Base-by-base conservation (phyloP, 768 basidiomycete species). In the Clavaria fumosa region DNA sequence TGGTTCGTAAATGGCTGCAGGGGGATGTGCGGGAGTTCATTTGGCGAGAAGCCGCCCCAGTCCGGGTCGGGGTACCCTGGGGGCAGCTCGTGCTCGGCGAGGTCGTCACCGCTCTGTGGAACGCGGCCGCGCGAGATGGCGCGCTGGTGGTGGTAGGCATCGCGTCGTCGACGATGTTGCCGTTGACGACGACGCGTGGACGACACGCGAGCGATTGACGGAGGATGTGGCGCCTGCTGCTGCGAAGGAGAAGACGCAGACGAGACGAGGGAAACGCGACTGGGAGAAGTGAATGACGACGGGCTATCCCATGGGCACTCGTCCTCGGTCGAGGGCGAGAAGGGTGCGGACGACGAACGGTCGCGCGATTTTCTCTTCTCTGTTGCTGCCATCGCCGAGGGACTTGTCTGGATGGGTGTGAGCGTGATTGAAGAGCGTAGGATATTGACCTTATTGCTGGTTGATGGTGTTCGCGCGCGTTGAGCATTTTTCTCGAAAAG, bases 1-100 rank as follows among this genome's bases (percentile, higher is more conserved):
- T 97, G 91, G 49, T 99, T 95, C 34, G 85, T 77, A 60, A 96
- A 99, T 4, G 95, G 95, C 34, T 82, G 76, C 5, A 99, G 63
- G 23, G 91, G 93, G 34, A 99, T 89, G 41, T 90, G 85, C 1
- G 83, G 84, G 31, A 86, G 59, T 42, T 67, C 67, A 38, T 73
- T 75, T 42, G 76, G 64, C 9, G 70, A 60, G 28, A 66, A 47
- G 39, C 69, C 62, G 38, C 62, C 50, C 35, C 65, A 54, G 44
- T 64, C 52, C 23, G 40, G 26, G n/a, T n/a, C 23, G 14, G 21
- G 23, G 19, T 24, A 9, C 21, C 38, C n/a, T 38, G n/a, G n/a
- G n/a, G n/a, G n/a, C n/a, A n/a, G n/a, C n/a, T n/a, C n/a, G n/a
- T n/a, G n/a, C n/a, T n/a, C n/a, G n/a, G n/a, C n/a, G n/a, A n/a